Base-by-base conservation (phyloP, 345 rosid genomes). In the Ceriops tagal region DNA sequence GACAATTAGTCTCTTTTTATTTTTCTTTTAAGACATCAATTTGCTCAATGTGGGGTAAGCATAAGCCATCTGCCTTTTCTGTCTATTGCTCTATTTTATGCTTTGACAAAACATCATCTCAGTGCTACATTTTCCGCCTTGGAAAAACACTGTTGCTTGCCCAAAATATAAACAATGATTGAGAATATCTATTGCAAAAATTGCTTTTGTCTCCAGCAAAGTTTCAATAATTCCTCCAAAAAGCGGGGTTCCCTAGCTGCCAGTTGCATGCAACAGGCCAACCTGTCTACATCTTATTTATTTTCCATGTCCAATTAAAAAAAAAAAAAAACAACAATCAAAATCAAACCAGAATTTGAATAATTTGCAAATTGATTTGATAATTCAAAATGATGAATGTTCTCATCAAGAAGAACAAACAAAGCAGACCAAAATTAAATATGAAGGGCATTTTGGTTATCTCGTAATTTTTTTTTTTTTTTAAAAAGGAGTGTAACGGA, bases 181-280 rank as follows among this genome's bases (percentile, higher is more conserved):
- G 66, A 51, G 28, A 59, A 72, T 65, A 39, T 52, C 24, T 6
- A 19, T 19, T 0, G 18, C 64, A 47, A 72, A 65, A 28, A 60
- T 79, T 64, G 30, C 62, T 62, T 37, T 27, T 43, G 13, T 15
- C 69, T 9, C 74, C 75, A 75, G 79, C 69, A 68, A 78, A 26
- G 65, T 61, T 64, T 75, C 64, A 79, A 79, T 79, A 59, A 79
- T 75, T 68, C 27, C 8, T 53, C 34, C 1, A 30, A 13, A 26
- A 34, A 28, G 53, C 51, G 4, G 72, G 63, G 67, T 55, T 65
- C 53, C 72, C 28, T 55, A 22, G 49, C 19, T 43, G 4, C 49
- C 58, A 11, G 13, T n/a, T 55, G 58, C 30, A 55, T 22, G 4
- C 15, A 55, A 55, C 49, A 3, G 19, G 19, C 18, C 69, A 56